These are phyloP conservation scores for Musa schizocarpa DNA, from an alignment of 176 grass and related monocot genomes.

Conservation along the genomic window DNA sequence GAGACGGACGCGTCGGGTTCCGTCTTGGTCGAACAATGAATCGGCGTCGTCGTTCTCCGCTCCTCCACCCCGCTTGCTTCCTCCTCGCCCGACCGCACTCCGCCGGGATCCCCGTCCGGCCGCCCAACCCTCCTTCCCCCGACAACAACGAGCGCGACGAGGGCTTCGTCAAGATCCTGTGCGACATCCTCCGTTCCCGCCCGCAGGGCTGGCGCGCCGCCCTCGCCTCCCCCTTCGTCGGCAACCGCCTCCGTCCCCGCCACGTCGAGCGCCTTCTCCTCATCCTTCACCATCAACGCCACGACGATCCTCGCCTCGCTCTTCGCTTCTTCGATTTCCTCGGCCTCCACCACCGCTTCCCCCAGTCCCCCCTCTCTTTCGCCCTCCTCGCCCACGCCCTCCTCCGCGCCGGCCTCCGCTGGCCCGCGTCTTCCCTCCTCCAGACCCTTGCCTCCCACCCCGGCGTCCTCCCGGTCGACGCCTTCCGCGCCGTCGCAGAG, in stretches of 20 bases:
- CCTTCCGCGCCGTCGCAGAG: conserved; percentile 6
- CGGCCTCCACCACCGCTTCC: conserved; percentile 19
- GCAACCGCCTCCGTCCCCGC: not conserved
- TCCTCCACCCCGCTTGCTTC: conserved; percentile 27
- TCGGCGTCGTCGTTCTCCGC: conserved; percentile 16
- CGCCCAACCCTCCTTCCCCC: not conserved
- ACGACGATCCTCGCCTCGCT: conserved; percentile 4
- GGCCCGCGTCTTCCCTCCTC: conserved; percentile 23
- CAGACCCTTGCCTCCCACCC: conserved; percentile 8
- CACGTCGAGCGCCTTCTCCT: conserved; percentile 21
- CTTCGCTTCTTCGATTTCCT: conserved; percentile 25
- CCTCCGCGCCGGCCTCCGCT: conserved; percentile 12
- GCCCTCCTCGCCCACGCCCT: conserved; percentile 18
- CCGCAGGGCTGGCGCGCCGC: conserved; percentile 11
- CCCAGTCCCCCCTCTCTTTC: conserved; percentile 22
- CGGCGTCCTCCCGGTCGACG: not conserved
- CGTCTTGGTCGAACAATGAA: not conserved
- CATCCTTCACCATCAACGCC: not conserved
- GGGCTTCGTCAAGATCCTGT: conserved; percentile 22
- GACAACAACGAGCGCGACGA: conserved; percentile 4
- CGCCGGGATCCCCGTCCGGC: conserved; percentile 2
- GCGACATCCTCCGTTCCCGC: conserved; percentile 9
- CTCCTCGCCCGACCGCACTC: conserved; percentile 28
- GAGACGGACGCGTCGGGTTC: not conserved
- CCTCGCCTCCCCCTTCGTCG: conserved; percentile 16